Base-by-base conservation (phyloP, 1,284 basidiomycete genomes). In the Cutaneotrichosporon arboriforme region DNA sequence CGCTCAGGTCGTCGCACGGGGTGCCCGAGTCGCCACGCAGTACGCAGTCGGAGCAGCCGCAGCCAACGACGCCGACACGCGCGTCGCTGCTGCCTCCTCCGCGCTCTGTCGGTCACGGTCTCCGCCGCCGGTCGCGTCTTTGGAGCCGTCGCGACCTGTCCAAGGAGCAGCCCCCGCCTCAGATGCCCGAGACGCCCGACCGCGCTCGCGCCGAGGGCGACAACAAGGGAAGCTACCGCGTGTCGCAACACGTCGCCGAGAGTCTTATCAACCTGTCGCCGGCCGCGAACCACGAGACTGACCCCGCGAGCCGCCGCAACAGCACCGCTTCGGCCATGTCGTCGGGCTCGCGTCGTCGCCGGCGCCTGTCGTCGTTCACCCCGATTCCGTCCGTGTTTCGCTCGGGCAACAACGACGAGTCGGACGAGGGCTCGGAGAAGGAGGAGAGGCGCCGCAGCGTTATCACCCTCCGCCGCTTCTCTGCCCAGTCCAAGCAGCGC, bases 241-340 rank as follows among this genome's bases (percentile, higher is more conserved):
- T 58, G 1, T 54, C 57, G 1, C 35, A 41, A 34, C 49, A 48
- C 17, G 57, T 58, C 1, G 52, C 48, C 1, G 52, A 51, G 46
- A 58, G 49, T 49, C 51, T 58, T 49, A 48, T 52, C 42, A 57
- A 57, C 44, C 44, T 57, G 33, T 33, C 55, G 12, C 31, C 55
- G 0, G n/a, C 22, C n/a, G 36, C 34, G 34, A 35, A 35, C 18
- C 13, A 36, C 12, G 35, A 44, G n/a, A 35, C 49, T 13, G 44
- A 45, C 20, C 42, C 35, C 14, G 4, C 34, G 9, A 36, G 14
- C 38, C 23, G 35, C 18, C 23, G 38, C 22, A 15, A 20, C 17
- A 35, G 33, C 33, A 23, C n/a, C 41, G 23, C 43, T 8, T 45
- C 43, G 9, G 33, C 43, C 18, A 45, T 18, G 10, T 12, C 33